Evolutionary conservation across 371 early-diverging fungal genomes (phyloP).

Genomic region (Actinomortierella wolfii): DNA sequence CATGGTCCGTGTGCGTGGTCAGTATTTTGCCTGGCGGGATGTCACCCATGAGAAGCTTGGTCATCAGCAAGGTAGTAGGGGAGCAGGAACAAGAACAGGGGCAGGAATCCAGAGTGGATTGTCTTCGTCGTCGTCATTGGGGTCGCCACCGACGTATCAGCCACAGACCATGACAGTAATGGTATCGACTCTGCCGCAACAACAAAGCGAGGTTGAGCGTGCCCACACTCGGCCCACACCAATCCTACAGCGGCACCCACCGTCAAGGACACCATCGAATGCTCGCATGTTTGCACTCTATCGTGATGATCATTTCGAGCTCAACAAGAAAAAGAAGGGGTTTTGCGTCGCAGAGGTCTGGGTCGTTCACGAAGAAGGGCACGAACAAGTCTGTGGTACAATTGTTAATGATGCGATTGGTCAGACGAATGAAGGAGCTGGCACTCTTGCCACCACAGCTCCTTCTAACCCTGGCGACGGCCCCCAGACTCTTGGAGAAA

Average conservation of each 20-base stretch:
- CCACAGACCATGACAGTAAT: no score
- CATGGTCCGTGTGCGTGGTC: constrained; percentile 22
- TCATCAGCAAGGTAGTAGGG: background rate
- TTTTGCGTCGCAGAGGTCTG: constrained; percentile 22
- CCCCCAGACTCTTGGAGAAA: no score
- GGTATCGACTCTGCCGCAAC: background rate
- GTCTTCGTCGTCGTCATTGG: no score
- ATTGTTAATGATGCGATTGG: no score
- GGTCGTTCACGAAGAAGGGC: constrained; percentile 6
- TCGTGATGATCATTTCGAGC: constrained; percentile 19
- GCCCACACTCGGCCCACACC: no score
- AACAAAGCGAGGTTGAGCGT: no score
- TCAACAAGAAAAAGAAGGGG: constrained; percentile 20
- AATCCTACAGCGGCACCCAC: no score
- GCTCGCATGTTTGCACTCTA: constrained; percentile 13
- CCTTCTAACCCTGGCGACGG: no score
- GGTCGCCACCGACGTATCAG: background rate
- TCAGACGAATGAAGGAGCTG: no score
- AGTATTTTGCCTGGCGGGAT: constrained; percentile 35
- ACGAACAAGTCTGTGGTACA: background rate
- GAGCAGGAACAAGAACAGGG: background rate
- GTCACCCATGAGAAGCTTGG: constrained; percentile 2
- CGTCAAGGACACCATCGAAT: background rate
- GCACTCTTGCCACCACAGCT: no score
- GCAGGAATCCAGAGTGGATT: background rate